Evolutionary conservation across 768 basidiomycete species (phyloP).

Genomic region (Chalciporus piperatus): DNA sequence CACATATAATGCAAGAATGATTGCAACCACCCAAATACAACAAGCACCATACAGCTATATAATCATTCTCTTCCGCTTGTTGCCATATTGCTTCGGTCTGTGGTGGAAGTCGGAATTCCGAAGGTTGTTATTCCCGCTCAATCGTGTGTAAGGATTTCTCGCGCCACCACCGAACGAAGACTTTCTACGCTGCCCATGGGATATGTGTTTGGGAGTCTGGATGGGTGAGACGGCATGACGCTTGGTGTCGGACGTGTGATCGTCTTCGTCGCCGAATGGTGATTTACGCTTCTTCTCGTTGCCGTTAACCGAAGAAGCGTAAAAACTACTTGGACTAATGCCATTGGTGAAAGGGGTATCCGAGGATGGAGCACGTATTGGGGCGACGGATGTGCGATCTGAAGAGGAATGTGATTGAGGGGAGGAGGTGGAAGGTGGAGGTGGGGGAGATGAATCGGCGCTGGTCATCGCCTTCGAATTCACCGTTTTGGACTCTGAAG

Average conservation of each 20-base stretch:
- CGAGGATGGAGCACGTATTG: slow-evolving; percentile 18
- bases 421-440: slow-evolving; percentile 34
- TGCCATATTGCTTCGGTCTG: slow-evolving; percentile 29
- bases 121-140: slow-evolving; percentile 36
- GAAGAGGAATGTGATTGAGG: slow-evolving; percentile 31
- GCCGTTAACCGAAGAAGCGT: slow-evolving; percentile 25
- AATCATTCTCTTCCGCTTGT: slow-evolving; percentile 34
- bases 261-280: slow-evolving; percentile 31
- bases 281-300: slow-evolving; percentile 42
- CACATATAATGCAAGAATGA: slow-evolving; percentile 8
- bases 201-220: slow-evolving; percentile 21
- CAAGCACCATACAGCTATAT: slow-evolving; percentile 29
- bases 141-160: slow-evolving; percentile 35
- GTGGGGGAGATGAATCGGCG: slow-evolving; percentile 28
- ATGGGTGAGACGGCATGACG: slow-evolving; percentile 19
- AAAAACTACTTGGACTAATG: slow-evolving; percentile 39
- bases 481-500: slow-evolving; percentile 13
- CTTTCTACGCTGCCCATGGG: slow-evolving; percentile 23
- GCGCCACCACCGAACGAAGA: slow-evolving; percentile 31
- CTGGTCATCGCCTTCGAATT: slow-evolving; percentile 19
- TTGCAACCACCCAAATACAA: neutral
- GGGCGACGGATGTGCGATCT: slow-evolving; percentile 22
- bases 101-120: slow-evolving; percentile 22
- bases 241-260: slow-evolving; percentile 18
- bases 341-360: slow-evolving; percentile 20